These are phyloP conservation scores for Irpex rosettiformis DNA, from an alignment of 1,284 basidiomycete genomes.

Conservation along the genomic window DNA sequence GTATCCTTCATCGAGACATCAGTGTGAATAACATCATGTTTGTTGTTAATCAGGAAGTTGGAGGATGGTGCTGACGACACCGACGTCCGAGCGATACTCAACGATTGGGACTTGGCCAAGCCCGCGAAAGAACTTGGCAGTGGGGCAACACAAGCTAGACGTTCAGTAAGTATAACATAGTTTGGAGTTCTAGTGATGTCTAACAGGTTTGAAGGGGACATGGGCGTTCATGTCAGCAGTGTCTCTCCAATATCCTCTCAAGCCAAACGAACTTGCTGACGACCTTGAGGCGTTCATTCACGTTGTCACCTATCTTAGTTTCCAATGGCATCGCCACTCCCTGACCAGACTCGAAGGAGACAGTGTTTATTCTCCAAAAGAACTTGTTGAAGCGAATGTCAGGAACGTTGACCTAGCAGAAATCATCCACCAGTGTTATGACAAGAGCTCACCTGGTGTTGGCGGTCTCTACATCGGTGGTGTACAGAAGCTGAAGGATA, in stretches of 20 bases:
- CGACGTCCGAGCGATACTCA: background rate
- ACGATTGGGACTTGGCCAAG: constrained; percentile 8
- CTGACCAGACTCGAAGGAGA: background rate
- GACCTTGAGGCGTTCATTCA: constrained; percentile 9
- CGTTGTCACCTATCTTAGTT: background rate
- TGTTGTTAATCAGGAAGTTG: background rate
- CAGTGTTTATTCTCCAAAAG: background rate
- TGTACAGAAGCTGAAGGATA: background rate
- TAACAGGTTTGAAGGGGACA: constrained; percentile 2
- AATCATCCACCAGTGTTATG: background rate
- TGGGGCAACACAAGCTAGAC: background rate
- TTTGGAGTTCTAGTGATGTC: background rate
- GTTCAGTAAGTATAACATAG: background rate
- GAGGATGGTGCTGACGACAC: background rate
- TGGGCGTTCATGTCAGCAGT: constrained; percentile 5
- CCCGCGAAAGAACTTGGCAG: background rate
- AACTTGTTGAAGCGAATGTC: background rate
- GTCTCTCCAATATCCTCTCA: constrained; percentile 4
- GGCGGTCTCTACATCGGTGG: background rate
- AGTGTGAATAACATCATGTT: constrained; percentile 9
- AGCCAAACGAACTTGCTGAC: constrained; percentile 5
- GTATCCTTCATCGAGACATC: constrained; percentile 4
- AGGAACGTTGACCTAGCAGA: background rate
- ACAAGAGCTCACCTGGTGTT: background rate
- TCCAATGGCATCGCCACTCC: constrained; percentile 2